Base-by-base conservation (phyloP, 345 rosid genomes). In the Hypericum androsaemum region DNA sequence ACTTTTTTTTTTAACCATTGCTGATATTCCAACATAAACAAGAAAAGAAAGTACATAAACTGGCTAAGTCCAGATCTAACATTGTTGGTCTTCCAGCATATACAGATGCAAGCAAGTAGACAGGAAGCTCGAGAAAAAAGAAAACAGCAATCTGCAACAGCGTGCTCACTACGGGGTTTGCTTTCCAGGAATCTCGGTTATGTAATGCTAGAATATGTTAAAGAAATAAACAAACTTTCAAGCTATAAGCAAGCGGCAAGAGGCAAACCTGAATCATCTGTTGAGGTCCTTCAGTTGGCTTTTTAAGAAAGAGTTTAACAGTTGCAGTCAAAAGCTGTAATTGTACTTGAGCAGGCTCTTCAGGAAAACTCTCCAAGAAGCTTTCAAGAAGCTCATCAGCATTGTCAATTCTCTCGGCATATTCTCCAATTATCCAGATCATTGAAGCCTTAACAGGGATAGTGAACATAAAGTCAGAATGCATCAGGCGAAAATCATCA, bases 341-440 rank as follows among this genome's bases (percentile, higher is more conserved):
- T 77, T 94, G 97, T 66, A 94, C 97, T 72, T 88, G 99, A 11
- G 99, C 78, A 61, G 99, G 99, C 76, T 94, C 99, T 63, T 94
- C 99, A 47, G 99, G 99, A 70, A 94, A 94, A 71, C 69, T 86
- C 79, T 94, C 99, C 75, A 94, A 73, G 80, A 94, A 94, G 81
- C 99, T 83, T 76, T 94, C 97, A 50, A 94, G 90, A 57, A 94
- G 97, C 61, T 94, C 99, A 72, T 94, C 99, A 43, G 96, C 97
- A 75, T 94, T 94, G 83, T 94, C 99, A 56, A 94, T 94, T 79
- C 99, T 82, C 77, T 94, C 99, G 7, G 99, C 99, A 76, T 94
- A 94, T 72, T 94, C 99, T 58, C 99, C 99, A 73, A 94, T 88
- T 66, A 94, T 94, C 99, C 99, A 94, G 66, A 94, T 88, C 99